Evolutionary conservation across 345 rosid species (phyloP).

Genomic region (Stellera chamaejasme): DNA sequence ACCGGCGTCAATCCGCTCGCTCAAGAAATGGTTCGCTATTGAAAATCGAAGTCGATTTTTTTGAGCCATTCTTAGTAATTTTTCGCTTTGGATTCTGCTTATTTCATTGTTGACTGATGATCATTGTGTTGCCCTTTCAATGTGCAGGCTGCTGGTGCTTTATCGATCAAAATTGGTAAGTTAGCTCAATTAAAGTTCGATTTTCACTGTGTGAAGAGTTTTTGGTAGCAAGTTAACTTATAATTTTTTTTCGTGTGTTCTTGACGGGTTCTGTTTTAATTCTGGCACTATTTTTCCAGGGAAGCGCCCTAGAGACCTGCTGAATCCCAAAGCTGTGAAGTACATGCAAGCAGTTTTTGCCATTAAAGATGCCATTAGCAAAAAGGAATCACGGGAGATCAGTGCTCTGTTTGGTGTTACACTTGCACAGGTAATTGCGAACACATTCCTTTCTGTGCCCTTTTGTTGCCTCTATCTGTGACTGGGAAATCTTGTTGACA

Average conservation of each 20-base stretch:
- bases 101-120: conserved; percentile 1
- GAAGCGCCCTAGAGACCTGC: conserved; percentile 94
- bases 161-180: conserved; percentile 94
- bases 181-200: conserved; percentile 1
- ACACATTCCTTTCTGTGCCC: neutral
- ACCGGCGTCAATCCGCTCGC: conserved; percentile 98
- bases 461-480: no score
- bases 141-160: conserved; percentile 90
- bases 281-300: conserved; percentile 34
- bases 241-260: conserved; percentile 1
- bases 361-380: conserved; percentile 86
- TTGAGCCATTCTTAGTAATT: neutral
- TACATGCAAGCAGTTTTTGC: conserved; percentile 89
- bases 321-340: conserved; percentile 88
- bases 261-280: neutral
- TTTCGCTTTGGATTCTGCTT: neutral
- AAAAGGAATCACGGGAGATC: conserved; percentile 90
- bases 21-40: conserved; percentile 79
- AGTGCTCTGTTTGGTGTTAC: conserved; percentile 88
- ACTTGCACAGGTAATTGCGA: conserved; percentile 60
- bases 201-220: neutral
- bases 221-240: neutral
- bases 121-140: neutral
- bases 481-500: neutral
- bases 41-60: neutral